Conservation (phyloP, 1,139 yeast genomes). For the Zygosaccharomyces sapae region DNA sequence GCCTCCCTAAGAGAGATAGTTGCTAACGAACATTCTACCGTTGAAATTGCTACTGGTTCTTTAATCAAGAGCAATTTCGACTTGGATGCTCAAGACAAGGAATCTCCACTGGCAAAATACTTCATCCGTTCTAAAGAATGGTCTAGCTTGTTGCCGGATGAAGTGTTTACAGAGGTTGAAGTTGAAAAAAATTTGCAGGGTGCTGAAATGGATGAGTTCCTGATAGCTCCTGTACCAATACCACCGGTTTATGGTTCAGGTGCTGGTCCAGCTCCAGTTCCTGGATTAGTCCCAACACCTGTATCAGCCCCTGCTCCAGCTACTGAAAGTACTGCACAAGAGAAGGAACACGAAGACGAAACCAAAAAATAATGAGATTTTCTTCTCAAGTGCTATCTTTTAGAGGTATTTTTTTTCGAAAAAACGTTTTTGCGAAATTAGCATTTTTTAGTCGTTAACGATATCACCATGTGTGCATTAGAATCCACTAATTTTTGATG, state of each 20-base stretch:
- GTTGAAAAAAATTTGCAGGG: conserved; percentile 25
- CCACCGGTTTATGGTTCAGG: conserved; percentile 11
- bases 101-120: conserved; percentile 22
- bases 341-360: conserved; percentile 1
- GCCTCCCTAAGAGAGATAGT: conserved; percentile 37
- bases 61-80: conserved; percentile 8
- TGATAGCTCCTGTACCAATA: conserved; percentile 17
- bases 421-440: background rate
- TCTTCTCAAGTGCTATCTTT: background rate
- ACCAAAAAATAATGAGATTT: background rate
- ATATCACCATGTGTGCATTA: background rate
- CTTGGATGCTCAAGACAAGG: conserved; percentile 14
- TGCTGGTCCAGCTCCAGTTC: background rate
- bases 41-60: conserved; percentile 30
- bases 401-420: background rate
- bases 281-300: background rate
- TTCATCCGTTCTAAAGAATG: conserved; percentile 33
- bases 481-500: background rate
- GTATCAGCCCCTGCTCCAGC: background rate
- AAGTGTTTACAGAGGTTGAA: conserved; percentile 21
- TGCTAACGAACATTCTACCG: conserved; percentile 30
- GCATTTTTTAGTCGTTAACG: background rate
- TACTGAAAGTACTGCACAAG: background rate
- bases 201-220: conserved; percentile 25
- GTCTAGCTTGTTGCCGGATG: conserved; percentile 27